Evolutionary conservation across 2,329 filamentous ascomycete genomes (phyloP).

Genomic region (Colletotrichum salicis): DNA sequence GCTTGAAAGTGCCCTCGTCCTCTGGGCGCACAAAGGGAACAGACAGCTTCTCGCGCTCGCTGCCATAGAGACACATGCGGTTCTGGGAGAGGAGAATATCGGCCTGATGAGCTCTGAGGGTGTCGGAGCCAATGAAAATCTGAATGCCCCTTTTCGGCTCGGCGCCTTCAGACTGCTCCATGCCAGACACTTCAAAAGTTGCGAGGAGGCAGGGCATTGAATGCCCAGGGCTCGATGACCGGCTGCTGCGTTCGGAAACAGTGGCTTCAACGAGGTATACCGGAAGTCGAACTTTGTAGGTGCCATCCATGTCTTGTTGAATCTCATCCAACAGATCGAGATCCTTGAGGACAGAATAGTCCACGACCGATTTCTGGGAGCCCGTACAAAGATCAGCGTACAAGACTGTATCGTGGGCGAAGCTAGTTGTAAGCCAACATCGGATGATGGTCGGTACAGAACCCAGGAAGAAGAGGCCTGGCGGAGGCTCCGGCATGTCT

Average conservation of each 20-base stretch:
- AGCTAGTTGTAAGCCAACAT: constrained; percentile 92
- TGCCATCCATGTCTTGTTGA: constrained; percentile 72
- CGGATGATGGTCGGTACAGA: constrained; percentile 93
- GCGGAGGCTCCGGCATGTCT: constrained; percentile 79
- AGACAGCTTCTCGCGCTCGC: constrained; percentile 85
- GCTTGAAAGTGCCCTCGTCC: constrained; percentile 82
- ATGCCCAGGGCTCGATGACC: constrained; percentile 76
- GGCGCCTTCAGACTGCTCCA: constrained; percentile 60
- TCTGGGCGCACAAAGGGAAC: constrained; percentile 94
- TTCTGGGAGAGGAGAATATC: constrained; percentile 95
- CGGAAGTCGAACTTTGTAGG: constrained; percentile 77
- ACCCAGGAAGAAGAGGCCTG: constrained; percentile 85
- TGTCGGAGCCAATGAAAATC: constrained; percentile 90
- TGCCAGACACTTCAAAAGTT: constrained; percentile 78
- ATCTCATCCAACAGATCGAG: constrained; percentile 77
- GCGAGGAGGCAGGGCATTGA: constrained; percentile 86
- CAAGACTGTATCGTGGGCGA: constrained; percentile 87
- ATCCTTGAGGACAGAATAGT: constrained; percentile 77
- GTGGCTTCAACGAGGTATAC: constrained; percentile 94
- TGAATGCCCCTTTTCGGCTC: constrained; percentile 74
- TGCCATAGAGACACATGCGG: constrained; percentile 85
- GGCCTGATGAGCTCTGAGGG: constrained; percentile 84
- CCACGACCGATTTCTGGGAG: constrained; percentile 87
- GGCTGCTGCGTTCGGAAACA: constrained; percentile 78
- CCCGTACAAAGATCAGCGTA: constrained; percentile 95